Base-by-base conservation (phyloP, 2,329 filamentous ascomycete genomes). In the Colletotrichum sp. region DNA sequence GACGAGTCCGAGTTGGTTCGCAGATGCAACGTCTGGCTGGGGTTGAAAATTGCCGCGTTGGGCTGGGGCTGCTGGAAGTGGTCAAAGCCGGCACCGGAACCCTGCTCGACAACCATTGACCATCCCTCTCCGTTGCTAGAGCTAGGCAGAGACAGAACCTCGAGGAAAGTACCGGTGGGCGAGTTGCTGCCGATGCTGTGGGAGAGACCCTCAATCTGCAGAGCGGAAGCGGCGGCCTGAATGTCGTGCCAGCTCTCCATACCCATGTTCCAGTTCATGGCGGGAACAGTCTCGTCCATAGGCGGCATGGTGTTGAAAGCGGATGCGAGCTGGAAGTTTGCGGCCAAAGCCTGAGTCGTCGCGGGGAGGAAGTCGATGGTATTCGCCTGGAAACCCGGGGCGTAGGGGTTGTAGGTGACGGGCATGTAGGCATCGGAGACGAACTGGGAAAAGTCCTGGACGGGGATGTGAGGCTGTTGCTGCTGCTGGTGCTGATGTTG, bases 1-100 rank as follows among this genome's bases (percentile, higher is more conserved):
- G 94, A 97, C 4, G 95, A 97, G 81, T 98, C 95, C 6, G 96
- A 98, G 80, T 94, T 93, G 71, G 94, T 96, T 79, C 96, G 92
- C 81, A 98, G 90, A 86, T 98, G 96, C 68, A 99, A 88, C 1
- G 96, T 98, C 86, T 98, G 95, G 77, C 94, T 92, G 3, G 96
- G 96, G 85, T 98, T 98, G 89, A 98, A 98, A 82, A 98, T 96
- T 79, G 95, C 93, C 55, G 88, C 84, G 77, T 88, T 91, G 68
- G 91, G 90, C 65, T 78, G 77, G 7, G 87, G 83, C 74, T 88
- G 87, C 79, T 96, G 94, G 79, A 94, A 92, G 49, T 86, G 80
- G 67, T 93, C 94, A 77, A 92, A 93, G 76, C 93, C 92, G 34
- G 72, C 62, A 18, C 72, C 66, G 13, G 66, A 63, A 39, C 72